These are phyloP conservation scores for Physcomitrellopsis africana DNA, from an alignment of 225 moss, liverwort and hornwort genomes.

Conservation along the genomic window DNA sequence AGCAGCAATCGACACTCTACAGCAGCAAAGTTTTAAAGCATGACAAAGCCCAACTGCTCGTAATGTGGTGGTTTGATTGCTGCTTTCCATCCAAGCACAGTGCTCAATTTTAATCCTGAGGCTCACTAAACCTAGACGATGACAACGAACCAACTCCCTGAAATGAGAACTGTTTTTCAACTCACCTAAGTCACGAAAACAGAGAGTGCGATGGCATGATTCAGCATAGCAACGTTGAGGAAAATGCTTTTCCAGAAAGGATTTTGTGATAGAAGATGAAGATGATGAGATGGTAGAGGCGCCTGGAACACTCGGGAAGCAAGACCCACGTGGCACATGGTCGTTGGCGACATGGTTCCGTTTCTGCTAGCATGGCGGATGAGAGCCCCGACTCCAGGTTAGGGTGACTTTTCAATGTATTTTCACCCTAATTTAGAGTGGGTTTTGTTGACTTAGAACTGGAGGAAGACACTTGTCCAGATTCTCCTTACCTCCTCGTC, in stretches of 20 bases:
- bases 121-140: not conserved
- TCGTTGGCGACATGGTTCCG: not conserved
- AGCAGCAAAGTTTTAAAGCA: not conserved
- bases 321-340: too few species aligned
- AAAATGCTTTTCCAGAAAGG: too few species aligned
- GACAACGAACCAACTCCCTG: constrained; percentile 3
- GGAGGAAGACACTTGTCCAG: constrained; percentile 31
- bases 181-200: not conserved
- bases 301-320: too few species aligned
- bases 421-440: too few species aligned
- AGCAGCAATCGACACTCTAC: too few species aligned
- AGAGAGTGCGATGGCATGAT: not conserved
- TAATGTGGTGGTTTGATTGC: not conserved
- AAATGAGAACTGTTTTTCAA: not conserved
- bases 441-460: not conserved
- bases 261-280: too few species aligned
- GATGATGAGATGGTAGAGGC: too few species aligned
- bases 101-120: not conserved
- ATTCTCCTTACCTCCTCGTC: not conserved
- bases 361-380: constrained; percentile 12
- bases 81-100: not conserved
- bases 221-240: too few species aligned
- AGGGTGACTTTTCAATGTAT: too few species aligned
- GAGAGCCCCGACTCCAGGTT: too few species aligned
- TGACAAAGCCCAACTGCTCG: not conserved